Evolutionary conservation across 1,284 basidiomycete genomes (phyloP), one percentile per base, ranked within the genome.

Genomic region (Clitocybe nebularis): DNA sequence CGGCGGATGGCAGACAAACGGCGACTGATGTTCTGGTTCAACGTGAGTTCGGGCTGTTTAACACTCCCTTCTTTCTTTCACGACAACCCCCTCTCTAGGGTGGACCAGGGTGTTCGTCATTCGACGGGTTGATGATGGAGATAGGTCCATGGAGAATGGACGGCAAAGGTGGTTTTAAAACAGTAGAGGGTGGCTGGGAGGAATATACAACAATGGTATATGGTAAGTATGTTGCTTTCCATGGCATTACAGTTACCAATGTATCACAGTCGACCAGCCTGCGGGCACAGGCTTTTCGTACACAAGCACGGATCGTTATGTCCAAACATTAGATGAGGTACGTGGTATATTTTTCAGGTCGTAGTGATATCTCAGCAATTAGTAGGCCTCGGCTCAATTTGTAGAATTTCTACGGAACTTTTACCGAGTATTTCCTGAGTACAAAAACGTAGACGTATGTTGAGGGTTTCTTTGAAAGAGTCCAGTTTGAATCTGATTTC

Each of bases 101-200:
- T 30, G 95, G 90, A 13, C 94, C 92, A 13, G 95, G 96, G 26
- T 99, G 95, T 62, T 96, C 93, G 0, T 93, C 89, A 2, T 97
- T 99, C 59, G 95, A 99, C 57, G 95, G 95, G 4, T 75, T 93
- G 23, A 87, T 99, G 83, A 96, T 99, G 93, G 95, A 99, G 59
- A 75, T 95, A 14, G 95, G 95, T 0, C 94, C 95, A 3, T 95
- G 93, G 79, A 74, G 85, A 43, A 73, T 85, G 52, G 86, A 91
- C 63, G 84, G 81, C 4, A 70, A 85, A n/a, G 87, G 87, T 17
- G 83, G 86, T 10, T 74, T 97, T 45, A 79, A 79, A 50, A 79
- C 84, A 41, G 72, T 81, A 5, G 86, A 94, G 47, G 93, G 93
- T 19, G 93, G 93, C 4, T 99, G 95, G 95, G 95, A 99, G 62